Percentiles rank a stretch among this genome's conserved stretches.
Conservation (phyloP, 805 yeast genomes). For the Wickerhamomyces subpelliculosus region DNA sequence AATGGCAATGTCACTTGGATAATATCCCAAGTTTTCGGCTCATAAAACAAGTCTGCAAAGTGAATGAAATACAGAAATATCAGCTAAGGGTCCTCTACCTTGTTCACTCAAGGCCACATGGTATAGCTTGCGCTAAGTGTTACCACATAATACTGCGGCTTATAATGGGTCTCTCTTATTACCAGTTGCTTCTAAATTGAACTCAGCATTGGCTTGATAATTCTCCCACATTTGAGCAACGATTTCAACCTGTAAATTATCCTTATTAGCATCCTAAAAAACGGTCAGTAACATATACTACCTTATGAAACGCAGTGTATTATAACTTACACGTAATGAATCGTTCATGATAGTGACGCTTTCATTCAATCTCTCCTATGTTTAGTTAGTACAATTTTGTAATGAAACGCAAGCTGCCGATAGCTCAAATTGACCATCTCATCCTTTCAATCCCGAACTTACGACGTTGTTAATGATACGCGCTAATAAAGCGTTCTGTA, state of each 20-base stretch:
- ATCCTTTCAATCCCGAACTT: too few relatives aligned
- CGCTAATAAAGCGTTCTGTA: conserved; percentile 65
- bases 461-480: conserved; percentile 75
- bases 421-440: too few relatives aligned
- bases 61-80: too few relatives aligned
- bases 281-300: too few relatives aligned
- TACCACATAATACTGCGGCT: not conserved
- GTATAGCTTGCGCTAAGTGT: not conserved
- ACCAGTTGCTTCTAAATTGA: conserved; percentile 60
- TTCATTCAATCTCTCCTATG: conserved; percentile 64
- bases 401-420: too few relatives aligned
- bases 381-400: too few relatives aligned
- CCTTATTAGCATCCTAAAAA: conserved; percentile 46
- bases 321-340: conserved; percentile 40
- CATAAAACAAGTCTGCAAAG: too few relatives aligned
- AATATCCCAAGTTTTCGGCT: too few relatives aligned
- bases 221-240: conserved; percentile 76
- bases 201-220: conserved; percentile 63
- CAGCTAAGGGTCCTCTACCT: too few relatives aligned
- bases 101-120: too few relatives aligned
- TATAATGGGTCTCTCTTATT: conserved; percentile 49
- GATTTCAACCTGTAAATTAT: conserved; percentile 63
- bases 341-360: conserved; percentile 60
- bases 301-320: too few relatives aligned
- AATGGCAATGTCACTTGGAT: too few relatives aligned